Base-by-base conservation (phyloP, 2,329 filamentous ascomycete species). In the Cytospora paraplurivora region DNA sequence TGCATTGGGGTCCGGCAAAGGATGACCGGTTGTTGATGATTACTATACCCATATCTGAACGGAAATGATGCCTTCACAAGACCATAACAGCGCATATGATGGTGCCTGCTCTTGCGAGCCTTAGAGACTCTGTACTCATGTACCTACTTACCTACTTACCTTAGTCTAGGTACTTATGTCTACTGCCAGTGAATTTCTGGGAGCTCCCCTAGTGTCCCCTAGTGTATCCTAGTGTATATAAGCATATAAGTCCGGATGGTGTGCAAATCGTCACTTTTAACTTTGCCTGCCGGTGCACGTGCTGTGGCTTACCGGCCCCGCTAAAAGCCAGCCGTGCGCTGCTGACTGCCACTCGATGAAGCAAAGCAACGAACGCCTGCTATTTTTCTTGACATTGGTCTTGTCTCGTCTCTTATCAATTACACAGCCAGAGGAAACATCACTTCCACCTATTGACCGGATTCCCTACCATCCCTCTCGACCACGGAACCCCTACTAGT, bases 361-460 rank as follows among this genome's bases (percentile, higher is more conserved):
- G n/a, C 44, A 47, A n/a, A n/a, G n/a, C n/a, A n/a, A n/a, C n/a
- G n/a, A 57, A 56, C 38, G 47, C 49, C 44, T 54, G 53, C 52
- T 58, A 41, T 53, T 55, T 62, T 64, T 58, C 49, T 19, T 38
- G 49, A 56, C 57, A 32, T 66, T 32, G 57, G 21, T 32, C 21
- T 38, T 33, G 27, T 27, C 27, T 27, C 27, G 27, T 27, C 27
- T 27, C 27, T 27, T 27, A 27, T 27, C 27, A 41, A 47, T 37
- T 49, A 54, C 13, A 15, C 19, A 37, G 33, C 37, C 3, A 13
- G n/a, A 6, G 21, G 57, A 27, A 49, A 34, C 17, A 44, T n/a
- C 32, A 38, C 41, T 7, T 27, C 32, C n/a, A 8, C 13, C 15
- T n/a, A 6, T 44, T n/a, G 17, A 44, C 27, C 27, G 27, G 27